Base-by-base conservation (phyloP, 1,284 basidiomycete genomes). In the Sanghuangporus sanghuang region DNA sequence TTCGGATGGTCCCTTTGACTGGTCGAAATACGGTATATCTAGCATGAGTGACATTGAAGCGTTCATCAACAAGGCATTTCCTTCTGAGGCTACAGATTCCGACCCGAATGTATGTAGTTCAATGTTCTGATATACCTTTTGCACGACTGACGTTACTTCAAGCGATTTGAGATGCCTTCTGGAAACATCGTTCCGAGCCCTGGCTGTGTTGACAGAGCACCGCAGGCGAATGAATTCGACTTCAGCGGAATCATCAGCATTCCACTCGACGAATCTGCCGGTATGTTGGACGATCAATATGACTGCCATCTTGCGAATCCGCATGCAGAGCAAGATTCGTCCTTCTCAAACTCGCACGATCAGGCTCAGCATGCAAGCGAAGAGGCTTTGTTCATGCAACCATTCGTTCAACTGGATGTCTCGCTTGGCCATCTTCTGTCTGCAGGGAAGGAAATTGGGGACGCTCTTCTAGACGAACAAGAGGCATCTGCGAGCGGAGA, bases 281-380 rank as follows among this genome's bases (percentile, higher is more conserved):
- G 38, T 11, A 27, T 46, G 3, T n/a, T 56, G n/a, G 60, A 39
- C 21, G 60, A 61, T 39, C 50, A 61, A 36, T 60, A 52, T 12
- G 21, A 54, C 35, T 54, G 60, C n/a, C 52, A 55, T 42, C 23
- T 55, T 18, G 23, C 50, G 32, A 61, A 61, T 52, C 60, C 60
- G n/a, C 44, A 46, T 38, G 39, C 49, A 14, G 58, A 50, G 27
- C 58, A 60, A 52, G 36, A 14, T 40, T 18, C 46, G 6, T 36
- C 52, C 12, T 12, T 16, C 14, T 14, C 42, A 9, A 27, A 7
- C 27, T 32, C 40, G n/a, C 12, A 23, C 6, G 16, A 18, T 21
- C 2, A 50, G 6, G n/a, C 42, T 4, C 60, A 55, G 38, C 44
- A 46, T 21, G 16, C 2, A 46, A 36, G 11, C 12, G 48, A 42